Percentiles rank a stretch among this genome's conserved stretches.
phyloP scores from a whole-genome alignment of 805 yeast species.

The Cyberlindnera subsufficiens region DNA sequence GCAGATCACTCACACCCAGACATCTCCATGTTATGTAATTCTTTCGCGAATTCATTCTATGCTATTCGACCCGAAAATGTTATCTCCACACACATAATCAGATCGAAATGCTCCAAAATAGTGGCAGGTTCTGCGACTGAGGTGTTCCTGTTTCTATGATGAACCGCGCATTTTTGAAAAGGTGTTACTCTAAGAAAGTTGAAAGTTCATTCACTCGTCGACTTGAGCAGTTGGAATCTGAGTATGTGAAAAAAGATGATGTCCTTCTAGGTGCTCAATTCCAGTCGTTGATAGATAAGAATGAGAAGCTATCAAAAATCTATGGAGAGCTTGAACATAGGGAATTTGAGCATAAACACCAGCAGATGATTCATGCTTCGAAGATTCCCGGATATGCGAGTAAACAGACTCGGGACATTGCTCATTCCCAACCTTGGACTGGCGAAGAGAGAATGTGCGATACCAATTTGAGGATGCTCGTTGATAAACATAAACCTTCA shows the following conservation, averaged over 20 bases:
- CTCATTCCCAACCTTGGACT: conserved; percentile 50
- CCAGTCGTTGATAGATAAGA: conserved; percentile 21
- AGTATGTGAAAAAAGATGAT: conserved; percentile 18
- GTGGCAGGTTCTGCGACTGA: no score
- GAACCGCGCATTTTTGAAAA: not conserved
- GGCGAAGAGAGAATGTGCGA: conserved; percentile 48
- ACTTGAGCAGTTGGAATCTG: conserved; percentile 21
- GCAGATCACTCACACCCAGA: no score
- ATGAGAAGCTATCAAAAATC: conserved; percentile 20
- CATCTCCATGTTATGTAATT: no score
- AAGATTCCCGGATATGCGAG: conserved; percentile 40
- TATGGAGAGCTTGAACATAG: conserved; percentile 25
- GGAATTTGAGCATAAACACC: conserved; percentile 33
- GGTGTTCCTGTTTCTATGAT: no score
- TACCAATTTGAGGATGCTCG: conserved; percentile 46
- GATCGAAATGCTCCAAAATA: no score
- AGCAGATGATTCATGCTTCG: conserved; percentile 33
- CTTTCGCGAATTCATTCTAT: no score
- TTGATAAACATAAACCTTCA: conserved; percentile 43
- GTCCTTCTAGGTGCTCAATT: conserved; percentile 20
- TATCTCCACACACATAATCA: no score
- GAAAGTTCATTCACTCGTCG: conserved; percentile 23
- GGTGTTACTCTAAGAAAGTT: conserved; percentile 1
- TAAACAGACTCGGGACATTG: conserved; percentile 40
- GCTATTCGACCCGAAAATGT: no score